A percentile compares a stretch with the other conserved stretches of the same genome.
Evolutionary conservation across 2,329 filamentous ascomycete species (phyloP).

Genomic region (Periconia macrospinosa): DNA sequence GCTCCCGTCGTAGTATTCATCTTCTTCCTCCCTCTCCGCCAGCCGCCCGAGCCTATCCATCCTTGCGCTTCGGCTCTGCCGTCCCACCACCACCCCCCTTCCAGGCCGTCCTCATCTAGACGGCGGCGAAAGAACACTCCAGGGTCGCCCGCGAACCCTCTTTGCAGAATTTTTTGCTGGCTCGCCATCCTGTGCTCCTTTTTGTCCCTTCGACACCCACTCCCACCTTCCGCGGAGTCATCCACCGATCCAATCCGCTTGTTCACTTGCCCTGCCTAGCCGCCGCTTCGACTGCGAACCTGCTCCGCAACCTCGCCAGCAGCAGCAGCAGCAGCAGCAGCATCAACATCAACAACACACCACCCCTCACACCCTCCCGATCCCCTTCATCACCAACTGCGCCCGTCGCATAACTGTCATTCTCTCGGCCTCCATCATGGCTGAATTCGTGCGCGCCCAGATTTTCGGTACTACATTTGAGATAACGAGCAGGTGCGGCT

Average conservation of each 20-base stretch:
- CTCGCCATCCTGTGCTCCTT: neutral
- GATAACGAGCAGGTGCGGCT: constrained; percentile 88
- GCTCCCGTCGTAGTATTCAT: constrained; percentile 29
- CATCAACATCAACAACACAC: constrained; percentile 16
- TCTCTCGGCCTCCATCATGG: constrained; percentile 66
- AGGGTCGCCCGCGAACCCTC: neutral
- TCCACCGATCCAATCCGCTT: constrained; percentile 23
- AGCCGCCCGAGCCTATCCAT: constrained; percentile 9
- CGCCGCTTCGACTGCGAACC: constrained; percentile 27
- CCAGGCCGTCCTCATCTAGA: neutral
- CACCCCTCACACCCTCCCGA: constrained; percentile 6
- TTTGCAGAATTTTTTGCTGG: constrained; percentile 1
- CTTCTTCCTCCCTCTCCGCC: constrained; percentile 19
- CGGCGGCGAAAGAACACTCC: constrained; percentile 12
- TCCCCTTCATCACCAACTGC: constrained; percentile 15
- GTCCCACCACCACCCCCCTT: constrained; percentile 8
- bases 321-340: constrained; percentile 13
- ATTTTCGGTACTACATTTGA: constrained; percentile 99
- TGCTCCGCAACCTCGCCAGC: constrained; percentile 19
- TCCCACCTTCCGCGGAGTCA: constrained; percentile 16
- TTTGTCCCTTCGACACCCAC: neutral
- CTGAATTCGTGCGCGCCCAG: constrained; percentile 98
- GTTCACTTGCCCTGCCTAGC: constrained; percentile 16
- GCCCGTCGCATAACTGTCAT: constrained; percentile 22
- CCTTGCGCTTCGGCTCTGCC: constrained; percentile 12